phyloP scores from a whole-genome alignment of 2,329 filamentous ascomycete genomes.

The Aspergillus ochraceoroseus region DNA sequence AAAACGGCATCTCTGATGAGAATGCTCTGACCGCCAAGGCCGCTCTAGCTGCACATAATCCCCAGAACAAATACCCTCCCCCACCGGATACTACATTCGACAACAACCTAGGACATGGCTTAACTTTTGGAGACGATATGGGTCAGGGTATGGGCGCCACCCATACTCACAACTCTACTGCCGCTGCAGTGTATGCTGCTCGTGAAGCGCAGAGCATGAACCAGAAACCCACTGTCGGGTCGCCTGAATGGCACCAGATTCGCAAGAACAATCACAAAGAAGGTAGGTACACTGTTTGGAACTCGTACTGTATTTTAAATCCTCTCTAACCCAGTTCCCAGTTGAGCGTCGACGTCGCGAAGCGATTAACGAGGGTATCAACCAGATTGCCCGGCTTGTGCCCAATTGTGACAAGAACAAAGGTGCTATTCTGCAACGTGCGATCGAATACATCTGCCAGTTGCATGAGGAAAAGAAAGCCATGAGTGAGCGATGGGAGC shows the following conservation, averaged over 20 bases:
- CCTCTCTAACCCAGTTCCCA: slow-evolving; percentile 39
- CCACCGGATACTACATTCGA: slow-evolving; percentile 41
- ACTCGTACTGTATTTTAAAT: slow-evolving; percentile 13
- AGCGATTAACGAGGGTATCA: slow-evolving; percentile 98
- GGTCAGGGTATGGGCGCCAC: slow-evolving; percentile 35
- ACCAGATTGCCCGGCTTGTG: slow-evolving; percentile 95
- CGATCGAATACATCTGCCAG: slow-evolving; percentile 89
- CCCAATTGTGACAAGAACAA: slow-evolving; percentile 99
- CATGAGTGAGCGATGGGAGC: slow-evolving; percentile 42
- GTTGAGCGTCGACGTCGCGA: slow-evolving; percentile 94
- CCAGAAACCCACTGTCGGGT: slow-evolving; percentile 83
- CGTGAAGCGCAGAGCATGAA: slow-evolving; percentile 50
- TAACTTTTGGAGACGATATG: slow-evolving; percentile 41
- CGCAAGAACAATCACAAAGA: slow-evolving; percentile 98
- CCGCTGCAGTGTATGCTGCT: slow-evolving; percentile 53
- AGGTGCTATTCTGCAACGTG: slow-evolving; percentile 87
- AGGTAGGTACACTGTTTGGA: slow-evolving; percentile 53
- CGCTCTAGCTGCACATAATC: slow-evolving; percentile 43
- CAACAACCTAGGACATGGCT: slow-evolving; percentile 33
- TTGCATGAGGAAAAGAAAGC: slow-evolving; percentile 51
- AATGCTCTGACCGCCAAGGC: slow-evolving; percentile 47
- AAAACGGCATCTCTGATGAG: slow-evolving; percentile 51
- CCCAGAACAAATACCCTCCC: slow-evolving; percentile 44
- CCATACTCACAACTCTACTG: slow-evolving; percentile 51
- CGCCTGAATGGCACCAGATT: slow-evolving; percentile 96